Evolutionary conservation across 2,329 filamentous ascomycete species (phyloP), one percentile per base, ranked within the genome.

Genomic region (Eutypella sp.): DNA sequence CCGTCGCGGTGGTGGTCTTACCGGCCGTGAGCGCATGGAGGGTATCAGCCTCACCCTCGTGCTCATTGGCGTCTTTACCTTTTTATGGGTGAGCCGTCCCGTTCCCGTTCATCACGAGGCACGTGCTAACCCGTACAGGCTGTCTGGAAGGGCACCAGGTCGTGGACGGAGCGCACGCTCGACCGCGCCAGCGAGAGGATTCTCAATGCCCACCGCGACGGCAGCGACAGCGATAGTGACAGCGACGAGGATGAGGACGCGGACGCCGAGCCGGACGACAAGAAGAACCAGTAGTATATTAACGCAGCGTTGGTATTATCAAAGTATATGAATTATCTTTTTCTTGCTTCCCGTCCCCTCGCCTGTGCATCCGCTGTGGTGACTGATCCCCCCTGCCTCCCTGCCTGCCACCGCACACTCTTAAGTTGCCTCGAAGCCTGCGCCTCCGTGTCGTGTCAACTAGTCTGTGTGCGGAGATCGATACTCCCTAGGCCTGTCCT

Each of bases 381-480:
- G 56, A 31, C 19, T 42, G 13, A 16, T 45, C 33, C 46, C 9
- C 27, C 38, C 40, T 42, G 5, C 20, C 16, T 47, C 38, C 18
- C 41, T 18, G 20, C 10, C 20, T 5, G 29, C 37, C 44, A 53
- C 66, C 87, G 89, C 89, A 92, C 87, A 85, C 87, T 87, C 85
- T 95, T 96, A 87, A 96, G 90, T 93, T 95, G 88, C 80, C 89
- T 90, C 79, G 79, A 82, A 72, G 70, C 66, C 75, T 74, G n/a
- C 76, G 79, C 72, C 72, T 78, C 86, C 79, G 79, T 92, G 84
- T 82, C 81, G 81, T 90, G 88, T 83, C 85, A 84, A 93, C 91
- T 84, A 93, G 90, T 96, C 90, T 87, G 82, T 84, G 86, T 95
- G 90, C 90, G 88, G 76, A 96, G 76, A 96, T 78, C 47, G 69